Evolutionary conservation across 139 green algal genomes (phyloP), one percentile per base, ranked within the genome.

Genomic region (Asterochloris sp.): DNA sequence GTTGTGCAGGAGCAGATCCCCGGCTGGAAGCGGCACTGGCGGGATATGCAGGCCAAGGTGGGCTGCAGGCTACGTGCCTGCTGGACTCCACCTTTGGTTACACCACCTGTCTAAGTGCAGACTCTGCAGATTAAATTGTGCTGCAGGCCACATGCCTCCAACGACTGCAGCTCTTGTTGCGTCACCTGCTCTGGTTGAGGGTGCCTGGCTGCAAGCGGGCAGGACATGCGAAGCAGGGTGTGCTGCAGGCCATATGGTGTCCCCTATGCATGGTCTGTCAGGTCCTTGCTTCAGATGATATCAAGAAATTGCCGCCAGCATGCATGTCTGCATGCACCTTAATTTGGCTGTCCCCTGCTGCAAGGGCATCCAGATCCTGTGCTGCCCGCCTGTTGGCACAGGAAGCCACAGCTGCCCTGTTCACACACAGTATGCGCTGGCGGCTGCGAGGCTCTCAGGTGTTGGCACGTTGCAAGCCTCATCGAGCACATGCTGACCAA

Each of bases 1-100:
- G 21, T 79, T 13, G 81, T 71, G 23, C 69, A 67, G 67, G 67
- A 64, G 80, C 60, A 85, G 63, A 85, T 73, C 64, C 77, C 71
- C 17, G 77, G n/a, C 15, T 91, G 82, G 84, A 79, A 89, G 86
- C 75, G 74, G 79, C 82, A 89, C 62, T 88, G 76, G 68, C 67
- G 73, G 19, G 88, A 90, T 11, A 86, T 89, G 84, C 71, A 75
- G 38, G 54, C 77, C 62, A 89, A 88, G 77, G 82, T 89, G 21
- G 16, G 78, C 66, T 26, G 17, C 66, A 71, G 21, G 8, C 66
- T 10, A 23, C 19, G 4, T 71, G 66, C 66, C 66, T 71, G 66
- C 21, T 21, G 21, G 66, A 26, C 21, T 71, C 19, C 66, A 71
- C 1, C 17, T 71, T 23, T 71, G 19, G 4, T 23, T 0, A 24